These are phyloP conservation scores for Lizonia empirigonia DNA, from an alignment of 2,329 filamentous ascomycete species.

Conservation along the genomic window DNA sequence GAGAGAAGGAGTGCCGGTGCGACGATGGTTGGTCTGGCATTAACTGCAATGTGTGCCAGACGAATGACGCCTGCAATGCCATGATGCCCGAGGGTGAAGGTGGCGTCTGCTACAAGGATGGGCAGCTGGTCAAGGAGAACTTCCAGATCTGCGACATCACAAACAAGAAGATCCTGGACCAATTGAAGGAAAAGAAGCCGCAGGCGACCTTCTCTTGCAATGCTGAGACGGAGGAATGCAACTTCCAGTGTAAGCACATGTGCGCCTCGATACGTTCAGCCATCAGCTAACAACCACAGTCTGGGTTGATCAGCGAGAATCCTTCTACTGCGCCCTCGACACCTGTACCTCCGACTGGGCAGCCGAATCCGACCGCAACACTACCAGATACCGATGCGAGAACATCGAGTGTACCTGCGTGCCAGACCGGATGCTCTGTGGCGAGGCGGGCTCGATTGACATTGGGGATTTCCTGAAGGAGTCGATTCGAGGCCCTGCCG, in stretches of 20 bases:
- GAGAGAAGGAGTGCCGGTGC: slow-evolving; percentile 73
- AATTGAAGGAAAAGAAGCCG: slow-evolving; percentile 82
- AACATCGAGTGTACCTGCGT: slow-evolving; percentile 88
- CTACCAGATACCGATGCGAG: slow-evolving; percentile 82
- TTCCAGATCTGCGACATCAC: slow-evolving; percentile 98
- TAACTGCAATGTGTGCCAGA: slow-evolving; percentile 93
- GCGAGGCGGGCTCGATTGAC: slow-evolving; percentile 88
- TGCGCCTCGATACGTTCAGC: not conserved
- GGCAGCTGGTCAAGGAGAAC: slow-evolving; percentile 89
- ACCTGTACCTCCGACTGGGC: slow-evolving; percentile 76
- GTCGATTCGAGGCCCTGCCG: slow-evolving; percentile 83
- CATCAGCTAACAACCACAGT: slow-evolving; percentile 60
- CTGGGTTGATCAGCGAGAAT: slow-evolving; percentile 93
- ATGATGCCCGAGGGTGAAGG: slow-evolving; percentile 83
- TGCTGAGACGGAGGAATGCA: slow-evolving; percentile 74
- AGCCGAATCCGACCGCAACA: slow-evolving; percentile 73
- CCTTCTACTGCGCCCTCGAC: slow-evolving; percentile 91
- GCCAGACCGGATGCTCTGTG: slow-evolving; percentile 89
- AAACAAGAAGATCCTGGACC: slow-evolving; percentile 88
- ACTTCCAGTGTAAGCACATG: slow-evolving; percentile 81
- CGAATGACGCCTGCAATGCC: slow-evolving; percentile 81
- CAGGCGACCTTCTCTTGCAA: slow-evolving; percentile 96
- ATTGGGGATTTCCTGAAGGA: slow-evolving; percentile 86
- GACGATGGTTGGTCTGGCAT: slow-evolving; percentile 94
- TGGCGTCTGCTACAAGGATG: slow-evolving; percentile 90